Evolutionary conservation across 169 alveolate genomes (phyloP).

Genomic region (Plasmodium billcollinsi): DNA sequence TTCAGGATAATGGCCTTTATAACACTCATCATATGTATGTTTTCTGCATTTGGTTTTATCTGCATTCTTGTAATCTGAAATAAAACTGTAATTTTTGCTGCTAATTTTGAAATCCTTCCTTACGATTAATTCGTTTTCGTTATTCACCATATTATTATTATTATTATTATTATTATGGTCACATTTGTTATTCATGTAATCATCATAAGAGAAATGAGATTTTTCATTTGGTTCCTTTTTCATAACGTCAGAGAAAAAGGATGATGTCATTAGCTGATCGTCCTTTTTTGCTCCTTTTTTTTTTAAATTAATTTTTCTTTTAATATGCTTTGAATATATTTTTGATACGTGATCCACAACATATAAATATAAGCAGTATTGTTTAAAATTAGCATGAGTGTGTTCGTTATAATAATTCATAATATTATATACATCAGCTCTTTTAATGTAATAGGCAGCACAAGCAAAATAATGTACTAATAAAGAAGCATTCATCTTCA

Average conservation of each 20-base stretch:
- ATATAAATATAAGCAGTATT: slow-evolving; percentile 50
- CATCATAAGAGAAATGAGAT: not conserved
- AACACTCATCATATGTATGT: slow-evolving; percentile 14
- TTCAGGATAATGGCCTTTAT: slow-evolving; percentile 70
- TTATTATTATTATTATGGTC: not conserved
- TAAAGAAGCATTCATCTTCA: slow-evolving; percentile 76
- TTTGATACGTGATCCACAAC: slow-evolving; percentile 73
- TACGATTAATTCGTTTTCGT: not conserved
- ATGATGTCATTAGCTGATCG: not conserved
- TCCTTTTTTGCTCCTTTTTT: slow-evolving; percentile 7
- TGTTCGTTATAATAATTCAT: slow-evolving; percentile 30
- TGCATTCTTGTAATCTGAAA: slow-evolving; percentile 14
- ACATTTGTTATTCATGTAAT: not conserved
- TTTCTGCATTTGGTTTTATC: not conserved
- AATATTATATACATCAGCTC: slow-evolving; percentile 40
- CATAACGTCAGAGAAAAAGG: not conserved
- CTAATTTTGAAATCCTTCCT: not conserved
- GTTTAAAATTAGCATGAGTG: slow-evolving; percentile 38
- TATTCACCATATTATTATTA: not conserved
- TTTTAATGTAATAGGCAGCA: slow-evolving; percentile 70
- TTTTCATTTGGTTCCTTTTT: slow-evolving; percentile 17
- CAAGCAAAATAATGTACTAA: slow-evolving; percentile 83
- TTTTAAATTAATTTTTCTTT: not conserved
- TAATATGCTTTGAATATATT: slow-evolving; percentile 37
- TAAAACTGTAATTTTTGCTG: slow-evolving; percentile 14